phyloP scores from a whole-genome alignment of 139 green algal genomes.

The Zygnema circumcarinatum region DNA sequence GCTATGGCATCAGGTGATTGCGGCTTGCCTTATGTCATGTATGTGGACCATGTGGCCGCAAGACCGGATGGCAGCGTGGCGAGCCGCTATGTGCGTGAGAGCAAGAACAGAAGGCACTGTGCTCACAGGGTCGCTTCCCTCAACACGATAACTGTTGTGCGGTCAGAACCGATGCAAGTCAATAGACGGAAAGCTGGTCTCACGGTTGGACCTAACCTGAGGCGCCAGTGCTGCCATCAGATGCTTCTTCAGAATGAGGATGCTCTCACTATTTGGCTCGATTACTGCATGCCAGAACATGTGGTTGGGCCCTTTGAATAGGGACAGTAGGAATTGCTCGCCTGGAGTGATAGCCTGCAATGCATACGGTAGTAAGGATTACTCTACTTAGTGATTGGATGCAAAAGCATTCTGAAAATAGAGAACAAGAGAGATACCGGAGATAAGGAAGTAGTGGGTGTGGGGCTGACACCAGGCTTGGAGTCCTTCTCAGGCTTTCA shows the following conservation, averaged over 20 bases:
- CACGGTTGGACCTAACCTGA: background rate
- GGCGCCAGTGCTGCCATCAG: background rate
- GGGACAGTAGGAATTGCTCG: too few relatives aligned
- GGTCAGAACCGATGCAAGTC: background rate
- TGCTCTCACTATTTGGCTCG: background rate
- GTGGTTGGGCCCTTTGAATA: too few relatives aligned
- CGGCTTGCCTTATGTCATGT: conserved; percentile 12
- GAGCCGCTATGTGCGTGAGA: background rate
- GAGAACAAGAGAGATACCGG: too few relatives aligned
- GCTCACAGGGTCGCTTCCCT: background rate
- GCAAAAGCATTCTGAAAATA: too few relatives aligned
- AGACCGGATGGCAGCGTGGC: background rate
- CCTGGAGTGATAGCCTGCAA: too few relatives aligned
- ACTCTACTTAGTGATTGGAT: too few relatives aligned
- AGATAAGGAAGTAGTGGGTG: too few relatives aligned
- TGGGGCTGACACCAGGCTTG: too few relatives aligned
- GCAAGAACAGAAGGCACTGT: background rate
- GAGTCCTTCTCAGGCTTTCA: too few relatives aligned
- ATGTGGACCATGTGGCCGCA: background rate
- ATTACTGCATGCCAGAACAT: too few relatives aligned
- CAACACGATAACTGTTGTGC: background rate
- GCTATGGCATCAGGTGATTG: background rate
- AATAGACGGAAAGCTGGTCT: background rate
- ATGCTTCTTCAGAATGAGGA: background rate
- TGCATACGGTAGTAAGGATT: too few relatives aligned